Evolutionary conservation across 2,329 filamentous ascomycete genomes (phyloP), one percentile per base, ranked within the genome.

Genomic region (Cordyceps cicadae): DNA sequence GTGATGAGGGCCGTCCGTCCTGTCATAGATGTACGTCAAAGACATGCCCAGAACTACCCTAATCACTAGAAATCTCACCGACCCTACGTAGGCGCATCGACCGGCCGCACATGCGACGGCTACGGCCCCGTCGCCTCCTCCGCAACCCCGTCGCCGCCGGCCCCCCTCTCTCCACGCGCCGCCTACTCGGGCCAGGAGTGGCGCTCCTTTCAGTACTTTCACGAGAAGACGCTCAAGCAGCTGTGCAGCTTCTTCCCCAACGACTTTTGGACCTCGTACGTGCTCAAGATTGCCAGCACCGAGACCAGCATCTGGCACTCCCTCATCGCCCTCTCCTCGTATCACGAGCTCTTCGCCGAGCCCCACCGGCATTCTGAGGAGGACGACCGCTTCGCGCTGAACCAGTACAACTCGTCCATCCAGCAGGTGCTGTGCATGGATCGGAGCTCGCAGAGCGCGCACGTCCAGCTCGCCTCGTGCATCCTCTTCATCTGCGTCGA

Each of bases 281-380:
- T 62, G 17, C 56, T 59, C 26, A 57, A 59, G 9, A 62, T 62
- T 39, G 55, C 61, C 15, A 59, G 55, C 37, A 51, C 51, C 8
- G 61, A 62, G 46, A 54, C 51, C 5, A 59, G 56, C 43, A 62
- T 62, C 17, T 62, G 61, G 61, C 61, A 62, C 45, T 62, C 61
- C 5, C 37, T 62, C 51, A 54, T 62, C 15, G 61, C 61, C 3
- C 55, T 62, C 4, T 62, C 61, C 2, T 59, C 61, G 5, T 62
- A 55, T 32, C 61, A 62, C 34, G 61, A 62, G 43, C 55, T 49
- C 34, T 62, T 59, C 17, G 45, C 55, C 15, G 34, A 39, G n/a
- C 48, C 34, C 34, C 50, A 17, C 8, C 51, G 51, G 26, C 48
- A 46, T 21, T 34, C n/a, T 0, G 43, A 55, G 15, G 48, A 29